Percentiles rank a stretch among this genome's conserved stretches.
Conservation (phyloP, 306 rosid species). For the Vicia villosa region DNA sequence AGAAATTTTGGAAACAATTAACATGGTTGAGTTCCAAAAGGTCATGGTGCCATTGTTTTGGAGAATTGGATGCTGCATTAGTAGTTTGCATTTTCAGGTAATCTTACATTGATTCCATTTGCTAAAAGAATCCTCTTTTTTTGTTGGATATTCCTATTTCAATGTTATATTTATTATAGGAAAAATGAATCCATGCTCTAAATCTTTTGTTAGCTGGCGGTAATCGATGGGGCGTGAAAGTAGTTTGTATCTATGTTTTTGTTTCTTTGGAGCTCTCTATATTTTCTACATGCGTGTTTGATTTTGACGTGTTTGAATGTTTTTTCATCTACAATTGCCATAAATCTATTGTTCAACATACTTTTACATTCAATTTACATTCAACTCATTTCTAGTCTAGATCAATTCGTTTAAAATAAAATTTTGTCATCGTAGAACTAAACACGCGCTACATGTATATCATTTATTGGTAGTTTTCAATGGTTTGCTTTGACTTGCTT, state of each 20-base stretch:
- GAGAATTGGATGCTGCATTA: constrained; percentile 80
- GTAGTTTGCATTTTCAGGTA: constrained; percentile 92
- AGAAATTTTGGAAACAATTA: constrained; percentile 82
- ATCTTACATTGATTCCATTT: constrained; percentile 18
- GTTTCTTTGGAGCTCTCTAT: constrained; percentile 2
- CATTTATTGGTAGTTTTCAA: too few species aligned
- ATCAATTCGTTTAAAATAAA: too few species aligned
- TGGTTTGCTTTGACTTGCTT: too few species aligned
- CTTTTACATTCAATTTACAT: too few species aligned
- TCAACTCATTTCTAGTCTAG: too few species aligned
- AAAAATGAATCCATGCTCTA: constrained; percentile 5
- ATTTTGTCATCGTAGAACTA: too few species aligned
- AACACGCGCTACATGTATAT: background rate
- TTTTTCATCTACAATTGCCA: too few species aligned
- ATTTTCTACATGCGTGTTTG: background rate
- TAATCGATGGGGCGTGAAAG: constrained; percentile 20
- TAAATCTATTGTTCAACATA: too few species aligned
- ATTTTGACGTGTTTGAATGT: too few species aligned
- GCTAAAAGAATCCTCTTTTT: background rate
- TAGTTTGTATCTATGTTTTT: background rate
- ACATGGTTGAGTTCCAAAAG: constrained; percentile 83
- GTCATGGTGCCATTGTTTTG: constrained; percentile 86
- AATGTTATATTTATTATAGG: background rate
- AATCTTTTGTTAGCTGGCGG: constrained; percentile 1
- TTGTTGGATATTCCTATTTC: constrained; percentile 6